phyloP scores from a whole-genome alignment of 371 early-diverging fungal genomes.

The Mortierella sp. region DNA sequence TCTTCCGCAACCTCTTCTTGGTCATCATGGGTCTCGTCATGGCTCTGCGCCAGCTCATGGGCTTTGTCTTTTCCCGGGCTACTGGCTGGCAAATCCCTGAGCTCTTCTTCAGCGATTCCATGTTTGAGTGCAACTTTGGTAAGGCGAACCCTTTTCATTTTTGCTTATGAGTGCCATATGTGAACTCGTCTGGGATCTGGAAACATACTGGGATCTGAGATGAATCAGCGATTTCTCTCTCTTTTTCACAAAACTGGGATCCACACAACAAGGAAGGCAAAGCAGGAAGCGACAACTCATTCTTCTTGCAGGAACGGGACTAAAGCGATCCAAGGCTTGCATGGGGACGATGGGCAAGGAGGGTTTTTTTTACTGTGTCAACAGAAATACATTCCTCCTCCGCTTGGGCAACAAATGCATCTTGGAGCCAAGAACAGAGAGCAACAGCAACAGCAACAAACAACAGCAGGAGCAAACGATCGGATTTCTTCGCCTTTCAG shows the following conservation, averaged over 20 bases:
- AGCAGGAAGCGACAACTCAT: not conserved
- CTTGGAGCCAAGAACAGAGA: not conserved
- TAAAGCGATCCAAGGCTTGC: not conserved
- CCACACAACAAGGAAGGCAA: not conserved
- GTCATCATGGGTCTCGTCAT: constrained; percentile 41
- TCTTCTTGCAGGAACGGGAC: not conserved
- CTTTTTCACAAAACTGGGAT: not conserved
- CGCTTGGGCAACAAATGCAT: constrained; percentile 1
- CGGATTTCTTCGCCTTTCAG: not conserved
- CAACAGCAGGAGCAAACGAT: not conserved
- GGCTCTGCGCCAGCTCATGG: constrained; percentile 61
- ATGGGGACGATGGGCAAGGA: not conserved
- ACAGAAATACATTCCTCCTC: constrained; percentile 13
- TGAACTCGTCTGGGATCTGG: not conserved
- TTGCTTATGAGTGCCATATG: not conserved
- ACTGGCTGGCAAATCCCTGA: constrained; percentile 70
- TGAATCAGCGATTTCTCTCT: not conserved
- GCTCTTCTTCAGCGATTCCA: constrained; percentile 70
- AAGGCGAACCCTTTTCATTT: constrained; percentile 22
- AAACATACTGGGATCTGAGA: constrained; percentile 12
- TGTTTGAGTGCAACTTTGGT: constrained; percentile 76
- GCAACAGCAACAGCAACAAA: not conserved
- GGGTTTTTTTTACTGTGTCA: not conserved
- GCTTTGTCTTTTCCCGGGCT: constrained; percentile 68
- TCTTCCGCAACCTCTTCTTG: constrained; percentile 45